phyloP scores from a whole-genome alignment of 805 yeast species.

The Metschnikowia anglica region DNA sequence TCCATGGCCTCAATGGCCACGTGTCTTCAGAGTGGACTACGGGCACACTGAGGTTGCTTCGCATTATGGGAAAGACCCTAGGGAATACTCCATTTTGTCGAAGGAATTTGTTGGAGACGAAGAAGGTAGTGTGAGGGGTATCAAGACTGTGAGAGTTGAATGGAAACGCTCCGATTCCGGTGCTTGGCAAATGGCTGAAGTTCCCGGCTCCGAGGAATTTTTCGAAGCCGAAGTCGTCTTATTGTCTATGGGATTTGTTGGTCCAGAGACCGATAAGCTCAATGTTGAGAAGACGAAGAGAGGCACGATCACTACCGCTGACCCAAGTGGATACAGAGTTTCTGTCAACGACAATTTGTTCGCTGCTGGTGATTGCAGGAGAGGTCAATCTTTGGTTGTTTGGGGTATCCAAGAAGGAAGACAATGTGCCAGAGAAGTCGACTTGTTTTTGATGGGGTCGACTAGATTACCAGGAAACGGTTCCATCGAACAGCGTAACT shows the following conservation, averaged over 20 bases:
- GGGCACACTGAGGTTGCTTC: constrained; percentile 95
- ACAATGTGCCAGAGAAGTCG: constrained; percentile 96
- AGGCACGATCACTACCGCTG: constrained; percentile 75
- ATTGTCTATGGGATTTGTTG: constrained; percentile 95
- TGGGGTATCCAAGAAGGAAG: constrained; percentile 99
- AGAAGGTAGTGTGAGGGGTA: constrained; percentile 91
- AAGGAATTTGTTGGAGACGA: constrained; percentile 96
- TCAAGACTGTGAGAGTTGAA: constrained; percentile 94
- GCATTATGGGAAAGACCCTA: constrained; percentile 95
- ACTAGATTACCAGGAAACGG: constrained; percentile 93
- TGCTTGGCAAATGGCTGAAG: constrained; percentile 98
- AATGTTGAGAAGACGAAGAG: constrained; percentile 69
- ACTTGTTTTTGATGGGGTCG: constrained; percentile 69
- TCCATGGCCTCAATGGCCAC: constrained; percentile 99
- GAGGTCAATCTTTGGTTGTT: constrained; percentile 96
- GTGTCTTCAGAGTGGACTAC: constrained; percentile 95
- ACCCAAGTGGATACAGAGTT: constrained; percentile 66
- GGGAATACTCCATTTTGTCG: constrained; percentile 92
- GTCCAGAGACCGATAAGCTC: constrained; percentile 85
- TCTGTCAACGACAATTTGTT: constrained; percentile 64
- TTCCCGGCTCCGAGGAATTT: constrained; percentile 90
- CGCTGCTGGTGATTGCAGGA: constrained; percentile 98
- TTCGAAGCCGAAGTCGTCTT: constrained; percentile 94
- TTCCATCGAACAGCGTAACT: constrained; percentile 83
- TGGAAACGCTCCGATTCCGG: constrained; percentile 96